These are phyloP conservation scores for Tremella mesenterica DNA, from an alignment of 768 basidiomycete species.

Conservation along the genomic window DNA sequence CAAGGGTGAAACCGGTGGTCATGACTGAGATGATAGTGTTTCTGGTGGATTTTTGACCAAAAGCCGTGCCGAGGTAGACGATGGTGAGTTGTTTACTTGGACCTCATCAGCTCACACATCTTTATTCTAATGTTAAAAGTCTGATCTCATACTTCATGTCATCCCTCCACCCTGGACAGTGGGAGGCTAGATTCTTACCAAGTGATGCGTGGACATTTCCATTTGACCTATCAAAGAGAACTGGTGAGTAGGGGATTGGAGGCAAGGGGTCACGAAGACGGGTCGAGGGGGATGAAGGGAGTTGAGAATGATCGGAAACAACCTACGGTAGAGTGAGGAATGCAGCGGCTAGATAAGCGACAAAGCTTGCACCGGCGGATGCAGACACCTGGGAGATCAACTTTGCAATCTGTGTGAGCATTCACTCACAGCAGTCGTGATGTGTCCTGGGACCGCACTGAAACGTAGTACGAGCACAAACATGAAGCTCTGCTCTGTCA, in stretches of 20 bases:
- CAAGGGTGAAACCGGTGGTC: conserved; percentile 27
- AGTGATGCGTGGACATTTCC: too few species aligned
- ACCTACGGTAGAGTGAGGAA: conserved; percentile 36
- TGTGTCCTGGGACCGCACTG: conserved; percentile 40
- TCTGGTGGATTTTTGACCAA: conserved; percentile 27
- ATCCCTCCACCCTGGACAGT: too few species aligned
- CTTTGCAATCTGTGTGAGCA: background rate
- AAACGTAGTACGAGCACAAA: conserved; percentile 41
- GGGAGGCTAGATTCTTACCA: too few species aligned
- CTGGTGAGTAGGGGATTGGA: too few species aligned
- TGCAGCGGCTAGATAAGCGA: conserved; percentile 35
- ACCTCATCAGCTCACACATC: conserved; percentile 43
- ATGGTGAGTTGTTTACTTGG: conserved; percentile 38
- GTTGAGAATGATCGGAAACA: background rate
- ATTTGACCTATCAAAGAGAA: too few species aligned
- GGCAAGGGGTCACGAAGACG: too few species aligned
- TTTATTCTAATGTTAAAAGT: too few species aligned
- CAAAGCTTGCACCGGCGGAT: conserved; percentile 39
- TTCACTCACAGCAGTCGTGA: conserved; percentile 27
- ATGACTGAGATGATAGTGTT: conserved; percentile 34
- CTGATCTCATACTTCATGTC: too few species aligned
- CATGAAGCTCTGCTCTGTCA: conserved; percentile 33
- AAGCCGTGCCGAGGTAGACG: conserved; percentile 38
- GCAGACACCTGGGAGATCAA: conserved; percentile 20
- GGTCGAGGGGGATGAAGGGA: background rate